phyloP scores from a whole-genome alignment of 2,329 filamentous ascomycete genomes.

The Colletotrichum plurivorum region DNA sequence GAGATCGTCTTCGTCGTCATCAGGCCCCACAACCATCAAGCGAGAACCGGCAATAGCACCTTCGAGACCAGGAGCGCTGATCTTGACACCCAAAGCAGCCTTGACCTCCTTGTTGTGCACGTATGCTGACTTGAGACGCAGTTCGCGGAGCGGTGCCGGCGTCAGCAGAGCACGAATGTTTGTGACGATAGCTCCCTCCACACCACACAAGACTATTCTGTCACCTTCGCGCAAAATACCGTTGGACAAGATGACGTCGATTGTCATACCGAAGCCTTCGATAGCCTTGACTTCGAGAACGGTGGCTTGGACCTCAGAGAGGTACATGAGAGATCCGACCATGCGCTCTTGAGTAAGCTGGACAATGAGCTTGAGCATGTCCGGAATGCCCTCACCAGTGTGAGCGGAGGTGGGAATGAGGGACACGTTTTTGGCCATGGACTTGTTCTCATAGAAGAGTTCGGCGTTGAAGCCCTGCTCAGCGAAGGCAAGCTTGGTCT shows the following conservation, averaged over 20 bases:
- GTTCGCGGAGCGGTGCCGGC: conserved; percentile 90
- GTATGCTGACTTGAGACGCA: conserved; percentile 95
- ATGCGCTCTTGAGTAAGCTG: conserved; percentile 96
- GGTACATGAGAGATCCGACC: conserved; percentile 97
- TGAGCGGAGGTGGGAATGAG: conserved; percentile 96
- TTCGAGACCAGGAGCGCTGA: conserved; percentile 95
- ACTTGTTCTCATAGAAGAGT: conserved; percentile 98
- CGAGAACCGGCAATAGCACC: conserved; percentile 96
- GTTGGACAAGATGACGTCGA: conserved; percentile 96
- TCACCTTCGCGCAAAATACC: conserved; percentile 96
- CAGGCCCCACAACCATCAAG: conserved; percentile 91
- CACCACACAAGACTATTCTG: conserved; percentile 93
- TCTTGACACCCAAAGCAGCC: conserved; percentile 98
- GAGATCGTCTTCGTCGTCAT: conserved; percentile 97
- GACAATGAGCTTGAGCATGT: conserved; percentile 96
- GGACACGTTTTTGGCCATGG: conserved; percentile 94
- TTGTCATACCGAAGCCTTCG: conserved; percentile 98
- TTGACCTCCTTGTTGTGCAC: conserved; percentile 99
- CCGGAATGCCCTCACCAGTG: conserved; percentile 98
- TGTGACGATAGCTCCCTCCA: conserved; percentile 95
- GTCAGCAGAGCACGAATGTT: conserved; percentile 96
- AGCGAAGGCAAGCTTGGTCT: conserved; percentile 93
- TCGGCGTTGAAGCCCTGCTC: conserved; percentile 99
- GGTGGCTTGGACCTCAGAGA: conserved; percentile 97
- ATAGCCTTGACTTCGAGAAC: conserved; percentile 99